A percentile compares a stretch with the other conserved stretches of the same genome.
These are phyloP conservation scores for Crinitomyces ghanaensis DNA, from an alignment of 805 yeast species.

Conservation along the genomic window DNA sequence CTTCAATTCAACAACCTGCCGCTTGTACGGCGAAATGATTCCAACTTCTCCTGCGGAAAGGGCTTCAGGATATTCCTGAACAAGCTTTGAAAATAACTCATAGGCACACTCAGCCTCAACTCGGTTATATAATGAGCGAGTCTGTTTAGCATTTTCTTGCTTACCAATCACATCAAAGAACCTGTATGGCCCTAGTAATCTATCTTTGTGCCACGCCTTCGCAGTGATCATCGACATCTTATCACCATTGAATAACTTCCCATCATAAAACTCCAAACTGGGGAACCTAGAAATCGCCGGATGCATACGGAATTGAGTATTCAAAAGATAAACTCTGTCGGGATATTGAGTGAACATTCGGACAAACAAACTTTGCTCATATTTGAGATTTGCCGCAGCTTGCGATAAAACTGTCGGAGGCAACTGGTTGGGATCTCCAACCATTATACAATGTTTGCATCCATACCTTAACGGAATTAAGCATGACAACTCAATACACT, in stretches of 20 bases:
- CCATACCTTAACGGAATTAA: conserved; percentile 90
- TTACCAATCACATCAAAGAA: conserved; percentile 58
- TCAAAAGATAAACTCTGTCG: conserved; percentile 55
- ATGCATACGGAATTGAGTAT: conserved; percentile 97
- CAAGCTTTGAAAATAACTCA: conserved; percentile 46
- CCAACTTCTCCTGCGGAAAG: conserved; percentile 66
- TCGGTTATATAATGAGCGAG: conserved; percentile 60
- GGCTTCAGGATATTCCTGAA: conserved; percentile 6
- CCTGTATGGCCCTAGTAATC: conserved; percentile 57
- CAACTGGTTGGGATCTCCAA: conserved; percentile 95
- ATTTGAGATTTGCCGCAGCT: conserved; percentile 65
- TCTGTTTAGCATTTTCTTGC: conserved; percentile 24
- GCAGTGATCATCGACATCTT: conserved; percentile 48
- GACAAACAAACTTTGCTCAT: conserved; percentile 88
- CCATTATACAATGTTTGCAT: conserved; percentile 83
- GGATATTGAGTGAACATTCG: conserved; percentile 68
- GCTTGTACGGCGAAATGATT: conserved; percentile 88
- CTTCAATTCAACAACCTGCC: conserved; percentile 57
- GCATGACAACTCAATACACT: conserved; percentile 86
- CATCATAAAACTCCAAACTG: conserved; percentile 66
- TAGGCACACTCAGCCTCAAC: conserved; percentile 66
- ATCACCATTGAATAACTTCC: conserved; percentile 65
- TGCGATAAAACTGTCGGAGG: conserved; percentile 95
- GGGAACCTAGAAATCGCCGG: conserved; percentile 86
- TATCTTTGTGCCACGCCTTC: conserved; percentile 61